Evolutionary conservation across 495 filamentous ascomycete genomes (phyloP), one percentile per base, ranked within the genome.

Genomic region (Parachaetomium inaequale): DNA sequence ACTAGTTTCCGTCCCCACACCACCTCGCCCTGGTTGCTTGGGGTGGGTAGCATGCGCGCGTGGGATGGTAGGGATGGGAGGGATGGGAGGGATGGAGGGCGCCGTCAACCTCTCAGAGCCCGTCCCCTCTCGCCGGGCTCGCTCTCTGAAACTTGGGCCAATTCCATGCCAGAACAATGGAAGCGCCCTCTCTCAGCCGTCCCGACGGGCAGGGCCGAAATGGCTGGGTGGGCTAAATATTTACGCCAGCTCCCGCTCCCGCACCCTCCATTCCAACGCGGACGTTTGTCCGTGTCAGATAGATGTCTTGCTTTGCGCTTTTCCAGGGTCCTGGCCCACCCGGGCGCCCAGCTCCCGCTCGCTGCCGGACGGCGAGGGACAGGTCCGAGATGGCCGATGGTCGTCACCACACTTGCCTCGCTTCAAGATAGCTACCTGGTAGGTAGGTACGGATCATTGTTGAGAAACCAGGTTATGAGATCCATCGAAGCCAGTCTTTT

Each of bases 321-420:
- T 40, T 40, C 36, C 36, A 40, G 36, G 36, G 36, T 42, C 45
- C 8, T 11, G 19, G 10, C 31, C 28, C n/a, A 49, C 8, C 34
- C 32, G 46, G 58, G 21, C n/a, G 46, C 31, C 43, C 8, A 25
- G 15, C 23, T n/a, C 19, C 14, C 25, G 49, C 34, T 60, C 58
- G 58, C 58, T 42, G 58, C 47, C 25, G 34, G 47, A 31, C 25
- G 29, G 32, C n/a, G 34, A n/a, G 56, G 17, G 31, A 59, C 23
- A 59, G 29, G 6, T 12, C 57, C 32, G 46, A 59, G 57, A 51
- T 50, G 45, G 32, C 31, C 32, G 21, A 36, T 3, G 6, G 7
- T 31, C 31, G 25, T 31, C 34, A 11, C 34, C 34, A 2, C 14
- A 31, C n/a, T 51, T 34, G 2, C 19, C 28, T 36, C 31, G 1